These are phyloP conservation scores for Candida sanyaensis DNA, from an alignment of 1,139 yeast species.

Conservation along the genomic window DNA sequence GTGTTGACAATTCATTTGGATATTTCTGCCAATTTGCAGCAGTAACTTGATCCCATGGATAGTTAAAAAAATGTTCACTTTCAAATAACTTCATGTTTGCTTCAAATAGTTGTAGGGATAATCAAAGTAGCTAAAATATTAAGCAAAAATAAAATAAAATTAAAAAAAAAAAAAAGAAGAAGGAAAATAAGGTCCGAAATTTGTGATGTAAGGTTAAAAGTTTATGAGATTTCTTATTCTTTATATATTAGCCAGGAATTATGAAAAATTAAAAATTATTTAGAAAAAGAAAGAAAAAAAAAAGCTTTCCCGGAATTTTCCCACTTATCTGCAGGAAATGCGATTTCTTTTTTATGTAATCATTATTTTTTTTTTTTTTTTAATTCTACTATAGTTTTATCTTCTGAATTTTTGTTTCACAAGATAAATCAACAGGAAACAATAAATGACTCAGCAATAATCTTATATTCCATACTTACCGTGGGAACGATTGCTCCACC, in stretches of 20 bases:
- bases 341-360: background rate
- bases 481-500: too few relatives aligned
- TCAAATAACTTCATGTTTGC: constrained; percentile 72
- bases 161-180: too few relatives aligned
- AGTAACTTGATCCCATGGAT: constrained; percentile 93
- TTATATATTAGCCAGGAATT: background rate
- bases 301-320: constrained; percentile 2
- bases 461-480: too few relatives aligned
- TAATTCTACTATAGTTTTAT: too few relatives aligned
- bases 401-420: too few relatives aligned
- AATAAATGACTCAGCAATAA: too few relatives aligned
- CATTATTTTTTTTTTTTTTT: too few relatives aligned
- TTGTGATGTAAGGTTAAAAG: background rate
- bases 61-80: constrained; percentile 66
- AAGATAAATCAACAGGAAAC: too few relatives aligned
- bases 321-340: background rate
- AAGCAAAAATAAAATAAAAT: background rate
- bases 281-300: constrained; percentile 1
- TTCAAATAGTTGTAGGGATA: background rate
- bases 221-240: background rate
- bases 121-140: background rate
- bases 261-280: background rate
- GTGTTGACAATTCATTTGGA: constrained; percentile 89
- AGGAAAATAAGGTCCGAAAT: background rate
- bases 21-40: constrained; percentile 97